These are phyloP conservation scores for Fermentozyma sake DNA, from an alignment of 1,139 yeast genomes.

Conservation along the genomic window DNA sequence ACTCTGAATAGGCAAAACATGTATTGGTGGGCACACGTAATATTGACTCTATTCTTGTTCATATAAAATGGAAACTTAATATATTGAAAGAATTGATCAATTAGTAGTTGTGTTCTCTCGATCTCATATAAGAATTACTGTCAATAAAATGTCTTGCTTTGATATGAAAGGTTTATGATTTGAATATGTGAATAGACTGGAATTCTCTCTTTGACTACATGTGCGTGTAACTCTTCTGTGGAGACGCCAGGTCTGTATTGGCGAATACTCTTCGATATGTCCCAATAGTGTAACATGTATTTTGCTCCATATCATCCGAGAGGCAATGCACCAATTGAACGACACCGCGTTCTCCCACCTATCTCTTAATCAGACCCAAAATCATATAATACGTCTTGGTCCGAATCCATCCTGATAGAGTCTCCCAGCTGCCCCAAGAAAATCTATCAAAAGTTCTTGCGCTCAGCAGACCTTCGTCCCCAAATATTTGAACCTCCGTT, in stretches of 20 bases:
- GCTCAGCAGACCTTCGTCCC: slow-evolving; percentile 16
- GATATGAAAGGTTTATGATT: slow-evolving; percentile 56
- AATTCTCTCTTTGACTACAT: slow-evolving; percentile 59
- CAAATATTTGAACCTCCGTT: slow-evolving; percentile 12
- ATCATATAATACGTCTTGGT: slow-evolving; percentile 13
- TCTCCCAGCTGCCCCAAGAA: slow-evolving; percentile 13
- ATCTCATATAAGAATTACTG: no score
- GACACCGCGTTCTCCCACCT: slow-evolving; percentile 12
- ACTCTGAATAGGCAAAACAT: no score
- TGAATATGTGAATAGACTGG: slow-evolving; percentile 51
- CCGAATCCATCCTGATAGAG: slow-evolving; percentile 7
- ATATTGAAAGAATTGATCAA: no score
- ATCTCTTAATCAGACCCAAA: slow-evolving; percentile 16
- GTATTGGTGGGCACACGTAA: no score
- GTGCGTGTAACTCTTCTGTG: slow-evolving; percentile 27
- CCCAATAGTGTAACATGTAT: slow-evolving; percentile 15
- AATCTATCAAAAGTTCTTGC: slow-evolving; percentile 14
- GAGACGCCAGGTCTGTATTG: slow-evolving; percentile 29
- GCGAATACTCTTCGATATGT: slow-evolving; percentile 18
- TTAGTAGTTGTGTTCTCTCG: no score
- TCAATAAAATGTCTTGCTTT: slow-evolving; percentile 10
- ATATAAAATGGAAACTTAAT: no score
- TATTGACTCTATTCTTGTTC: no score
- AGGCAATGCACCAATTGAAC: slow-evolving; percentile 7
- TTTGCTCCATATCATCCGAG: no score